Base-by-base conservation (phyloP, 2,329 filamentous ascomycete species). In the Aspergillus sp. region DNA sequence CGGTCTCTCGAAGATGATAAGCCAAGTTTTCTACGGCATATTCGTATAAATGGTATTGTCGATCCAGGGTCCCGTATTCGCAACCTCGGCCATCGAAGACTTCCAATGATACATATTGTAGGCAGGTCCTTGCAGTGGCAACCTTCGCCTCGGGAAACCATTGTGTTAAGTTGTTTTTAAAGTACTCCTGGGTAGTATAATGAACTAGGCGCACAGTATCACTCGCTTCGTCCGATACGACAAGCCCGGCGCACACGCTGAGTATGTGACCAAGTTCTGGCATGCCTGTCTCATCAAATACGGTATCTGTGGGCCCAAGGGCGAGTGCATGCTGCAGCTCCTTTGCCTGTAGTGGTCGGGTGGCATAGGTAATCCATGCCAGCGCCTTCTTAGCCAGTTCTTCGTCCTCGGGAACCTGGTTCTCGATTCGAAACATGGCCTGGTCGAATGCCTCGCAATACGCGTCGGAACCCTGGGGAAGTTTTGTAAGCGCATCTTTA, bases 171-270 rank as follows among this genome's bases (percentile, higher is more conserved):
- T 58, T 73, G 11, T 56, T 48, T 19, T 76, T 67, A 40, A 82
- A 72, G 61, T 78, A 82, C 37, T 80, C 71, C 41, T 81, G 75
- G 2, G 77, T 69, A 0, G 80, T 81, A 52, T 78, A 77, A 60
- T 82, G 79, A 2, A 79, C 75, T 0, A 82, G 60, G 2, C 76
- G 70, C 14, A 81, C 64, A 21, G 75, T 65, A 9, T 67, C 47
- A 51, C 70, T 80, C 43, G 75, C 60, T 47, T 73, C 55, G 33
- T 81, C 76, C 3, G 79, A 41, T 0, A 70, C 74, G 5, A 59
- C 45, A 3, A 59, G 52, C 4, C 48, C 52, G 9, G 37, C 43
- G n/a, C 52, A 59, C 6, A 45, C 27, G 6, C 23, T 35, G 11
- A 51, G 9, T 12, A 55, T 51, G 17, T n/a, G 25, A 3, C 44